Percentiles rank a stretch among this genome's conserved stretches.
These are phyloP conservation scores for Dryadomyces quercus-mongolicae DNA, from an alignment of 2,329 filamentous ascomycete species.

Conservation along the genomic window DNA sequence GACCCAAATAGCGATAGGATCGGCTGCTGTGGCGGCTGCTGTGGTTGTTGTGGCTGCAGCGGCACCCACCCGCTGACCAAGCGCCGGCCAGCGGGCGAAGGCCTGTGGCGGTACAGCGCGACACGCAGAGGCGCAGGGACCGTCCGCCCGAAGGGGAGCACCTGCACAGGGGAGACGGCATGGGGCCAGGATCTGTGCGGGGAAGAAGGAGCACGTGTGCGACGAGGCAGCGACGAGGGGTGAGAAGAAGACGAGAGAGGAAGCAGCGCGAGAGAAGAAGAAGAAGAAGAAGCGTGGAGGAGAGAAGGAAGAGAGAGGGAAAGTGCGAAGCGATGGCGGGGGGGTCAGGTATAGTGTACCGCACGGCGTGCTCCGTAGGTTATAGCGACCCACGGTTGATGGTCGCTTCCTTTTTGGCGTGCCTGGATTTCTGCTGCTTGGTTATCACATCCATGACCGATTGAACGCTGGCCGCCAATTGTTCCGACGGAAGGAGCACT, in stretches of 20 bases:
- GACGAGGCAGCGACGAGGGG: not conserved
- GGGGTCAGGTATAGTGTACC: not conserved
- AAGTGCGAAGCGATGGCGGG: not conserved
- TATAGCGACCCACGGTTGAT: not conserved
- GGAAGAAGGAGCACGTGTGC: not conserved
- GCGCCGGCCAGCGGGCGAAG: not conserved
- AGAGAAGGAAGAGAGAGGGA: not conserved
- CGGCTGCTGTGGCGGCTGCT: conserved; percentile 1
- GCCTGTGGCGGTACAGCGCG: conserved; percentile 1
- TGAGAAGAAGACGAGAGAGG: not conserved
- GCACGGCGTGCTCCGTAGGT: not conserved
- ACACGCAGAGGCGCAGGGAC: conserved; percentile 3
- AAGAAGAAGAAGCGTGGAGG: not conserved
- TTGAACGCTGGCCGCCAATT: too few species aligned
- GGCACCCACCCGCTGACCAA: not conserved
- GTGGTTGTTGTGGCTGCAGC: conserved; percentile 1
- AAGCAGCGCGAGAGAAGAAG: not conserved
- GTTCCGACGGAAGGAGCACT: too few species aligned
- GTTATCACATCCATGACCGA: too few species aligned
- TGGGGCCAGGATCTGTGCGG: not conserved
- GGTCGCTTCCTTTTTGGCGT: too few species aligned
- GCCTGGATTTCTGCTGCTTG: too few species aligned
- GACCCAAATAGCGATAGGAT: conserved; percentile 12
- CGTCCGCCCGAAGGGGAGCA: conserved; percentile 3
- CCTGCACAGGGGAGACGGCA: conserved; percentile 7